phyloP scores from a whole-genome alignment of 139 green algal species.

The Chlamydomonas eustigma region DNA sequence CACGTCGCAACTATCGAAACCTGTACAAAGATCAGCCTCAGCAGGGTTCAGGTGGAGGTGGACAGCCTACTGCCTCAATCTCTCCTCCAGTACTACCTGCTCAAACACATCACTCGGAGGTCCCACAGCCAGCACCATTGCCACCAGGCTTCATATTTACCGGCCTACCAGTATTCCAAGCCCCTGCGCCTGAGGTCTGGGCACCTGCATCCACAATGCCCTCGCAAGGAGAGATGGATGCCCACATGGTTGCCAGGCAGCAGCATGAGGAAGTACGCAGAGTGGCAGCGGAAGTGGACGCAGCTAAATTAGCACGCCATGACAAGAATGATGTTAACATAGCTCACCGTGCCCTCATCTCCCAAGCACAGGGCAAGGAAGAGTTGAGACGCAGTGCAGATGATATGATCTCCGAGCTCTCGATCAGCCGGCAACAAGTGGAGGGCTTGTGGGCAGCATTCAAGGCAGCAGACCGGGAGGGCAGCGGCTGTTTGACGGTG shows the following conservation, averaged over 20 bases:
- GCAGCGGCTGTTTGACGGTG: background rate
- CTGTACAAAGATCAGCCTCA: conserved; percentile 4
- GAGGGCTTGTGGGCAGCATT: background rate
- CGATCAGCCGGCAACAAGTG: background rate
- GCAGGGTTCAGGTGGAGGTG: background rate
- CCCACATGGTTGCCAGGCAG: background rate
- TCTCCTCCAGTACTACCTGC: background rate
- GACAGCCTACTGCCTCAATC: background rate
- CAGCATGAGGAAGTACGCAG: background rate
- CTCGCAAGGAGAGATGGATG: background rate
- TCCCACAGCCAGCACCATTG: background rate
- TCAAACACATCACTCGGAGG: background rate
- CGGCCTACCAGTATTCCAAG: conserved; percentile 20
- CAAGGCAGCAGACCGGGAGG: background rate
- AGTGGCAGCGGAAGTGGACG: background rate
- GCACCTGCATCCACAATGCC: background rate
- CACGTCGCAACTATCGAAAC: background rate
- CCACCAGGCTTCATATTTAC: conserved; percentile 4
- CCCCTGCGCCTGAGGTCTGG: background rate
- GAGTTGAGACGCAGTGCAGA: background rate
- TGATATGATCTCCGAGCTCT: background rate
- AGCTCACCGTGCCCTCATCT: background rate
- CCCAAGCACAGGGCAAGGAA: background rate
- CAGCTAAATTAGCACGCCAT: background rate
- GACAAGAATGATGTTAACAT: background rate